Evolutionary conservation across 148 eudicot species (phyloP).

Genomic region (Chenopodium berlandieri): DNA sequence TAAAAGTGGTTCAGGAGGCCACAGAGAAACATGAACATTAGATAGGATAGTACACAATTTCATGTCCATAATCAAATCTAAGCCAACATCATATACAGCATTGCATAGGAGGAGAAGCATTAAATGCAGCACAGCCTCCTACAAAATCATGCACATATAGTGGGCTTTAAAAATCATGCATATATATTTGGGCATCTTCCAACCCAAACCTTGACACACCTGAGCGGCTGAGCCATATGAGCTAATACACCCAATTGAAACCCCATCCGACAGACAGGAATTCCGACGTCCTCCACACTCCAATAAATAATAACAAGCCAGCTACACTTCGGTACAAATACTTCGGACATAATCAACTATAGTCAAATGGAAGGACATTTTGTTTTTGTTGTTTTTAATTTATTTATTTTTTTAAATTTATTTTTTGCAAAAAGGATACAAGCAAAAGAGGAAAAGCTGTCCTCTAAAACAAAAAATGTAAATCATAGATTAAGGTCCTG

Average conservation of each 20-base stretch:
- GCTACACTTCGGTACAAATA: not conserved
- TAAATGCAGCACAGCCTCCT: not conserved
- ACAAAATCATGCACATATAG: not conserved
- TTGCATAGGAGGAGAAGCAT: not conserved
- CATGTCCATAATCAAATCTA: not conserved
- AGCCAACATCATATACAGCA: not conserved
- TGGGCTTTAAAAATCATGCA: not conserved
- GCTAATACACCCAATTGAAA: not conserved
- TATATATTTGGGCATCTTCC: not conserved
- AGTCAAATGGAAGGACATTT: not conserved
- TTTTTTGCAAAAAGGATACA: too few relatives aligned
- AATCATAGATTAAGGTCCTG: too few relatives aligned
- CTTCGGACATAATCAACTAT: not conserved
- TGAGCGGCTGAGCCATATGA: not conserved
- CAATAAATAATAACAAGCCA: not conserved
- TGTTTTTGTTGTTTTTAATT: too few relatives aligned
- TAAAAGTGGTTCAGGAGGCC: not conserved
- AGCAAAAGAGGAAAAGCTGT: too few relatives aligned
- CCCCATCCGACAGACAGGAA: not conserved
- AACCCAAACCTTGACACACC: not conserved
- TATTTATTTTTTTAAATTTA: too few relatives aligned
- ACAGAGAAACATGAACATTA: not conserved
- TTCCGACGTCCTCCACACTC: not conserved
- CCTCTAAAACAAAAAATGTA: too few relatives aligned
- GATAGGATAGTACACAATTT: not conserved